A percentile compares a stretch with the other conserved stretches of the same genome.
Conservation (phyloP, 169 alveolate species). For the Plasmodium coatneyi region DNA sequence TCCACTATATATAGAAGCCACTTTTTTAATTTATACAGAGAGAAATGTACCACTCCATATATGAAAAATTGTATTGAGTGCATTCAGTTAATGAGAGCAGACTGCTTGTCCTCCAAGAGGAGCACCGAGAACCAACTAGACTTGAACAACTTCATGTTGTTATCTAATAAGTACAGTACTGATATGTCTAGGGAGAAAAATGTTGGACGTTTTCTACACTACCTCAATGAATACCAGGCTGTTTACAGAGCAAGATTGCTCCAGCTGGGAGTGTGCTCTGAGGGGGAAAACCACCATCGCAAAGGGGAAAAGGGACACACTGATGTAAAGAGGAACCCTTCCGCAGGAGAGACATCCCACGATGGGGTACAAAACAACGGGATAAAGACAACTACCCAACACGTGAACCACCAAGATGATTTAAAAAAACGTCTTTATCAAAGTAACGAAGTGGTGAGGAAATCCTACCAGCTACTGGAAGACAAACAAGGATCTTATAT, state of each 20-base stretch:
- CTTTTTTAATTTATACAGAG: slow-evolving; percentile 58
- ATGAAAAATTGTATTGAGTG: slow-evolving; percentile 58
- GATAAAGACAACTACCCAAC: not conserved
- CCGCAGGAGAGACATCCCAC: not conserved
- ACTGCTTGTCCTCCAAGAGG: not conserved
- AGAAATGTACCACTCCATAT: slow-evolving; percentile 52
- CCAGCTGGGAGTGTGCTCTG: not conserved
- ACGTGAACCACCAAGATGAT: not conserved
- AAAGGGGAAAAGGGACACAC: not conserved
- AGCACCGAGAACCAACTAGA: slow-evolving; percentile 43
- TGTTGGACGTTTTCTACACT: slow-evolving; percentile 12
- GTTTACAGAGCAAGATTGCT: not conserved
- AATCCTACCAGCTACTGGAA: slow-evolving; percentile 26
- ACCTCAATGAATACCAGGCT: slow-evolving; percentile 9
- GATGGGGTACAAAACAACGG: not conserved
- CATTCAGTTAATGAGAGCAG: slow-evolving; percentile 24
- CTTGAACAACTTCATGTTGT: slow-evolving; percentile 63
- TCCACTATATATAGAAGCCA: slow-evolving; percentile 46
- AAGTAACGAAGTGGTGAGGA: slow-evolving; percentile 25
- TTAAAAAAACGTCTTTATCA: slow-evolving; percentile 27
- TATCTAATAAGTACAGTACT: slow-evolving; percentile 56
- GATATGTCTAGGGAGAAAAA: slow-evolving; percentile 55
- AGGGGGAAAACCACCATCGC: not conserved
- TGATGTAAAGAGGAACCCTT: not conserved
- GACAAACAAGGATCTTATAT: slow-evolving; percentile 20